phyloP scores from a whole-genome alignment of 306 rosid species.

The Cucumis melo region DNA sequence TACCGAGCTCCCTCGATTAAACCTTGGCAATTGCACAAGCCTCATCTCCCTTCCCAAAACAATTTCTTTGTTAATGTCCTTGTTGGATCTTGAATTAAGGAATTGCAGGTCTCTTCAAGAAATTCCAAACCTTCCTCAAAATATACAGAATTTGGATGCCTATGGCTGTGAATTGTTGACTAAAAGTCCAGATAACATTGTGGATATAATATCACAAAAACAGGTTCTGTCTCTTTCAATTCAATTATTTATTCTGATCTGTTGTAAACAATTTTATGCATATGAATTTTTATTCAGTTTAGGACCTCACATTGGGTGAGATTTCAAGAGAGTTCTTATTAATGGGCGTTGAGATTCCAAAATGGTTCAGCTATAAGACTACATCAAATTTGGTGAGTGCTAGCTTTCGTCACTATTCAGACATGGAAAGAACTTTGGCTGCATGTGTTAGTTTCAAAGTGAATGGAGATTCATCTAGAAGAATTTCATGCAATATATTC shows the following conservation, averaged over 20 bases:
- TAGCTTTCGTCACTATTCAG: background rate
- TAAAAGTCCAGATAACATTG: too few species aligned
- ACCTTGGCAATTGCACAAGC: background rate
- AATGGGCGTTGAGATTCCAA: background rate
- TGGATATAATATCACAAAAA: too few species aligned
- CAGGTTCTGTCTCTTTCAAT: background rate
- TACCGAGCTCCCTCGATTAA: background rate
- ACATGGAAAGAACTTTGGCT: background rate
- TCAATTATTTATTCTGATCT: background rate
- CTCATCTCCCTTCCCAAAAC: background rate
- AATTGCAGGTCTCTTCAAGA: background rate
- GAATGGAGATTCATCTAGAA: background rate
- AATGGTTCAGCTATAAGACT: background rate
- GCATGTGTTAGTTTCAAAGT: background rate
- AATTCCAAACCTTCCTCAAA: background rate
- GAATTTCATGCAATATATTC: background rate
- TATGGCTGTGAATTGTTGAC: too few species aligned
- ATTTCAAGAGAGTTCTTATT: background rate
- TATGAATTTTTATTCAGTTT: too few species aligned
- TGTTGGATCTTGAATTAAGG: background rate
- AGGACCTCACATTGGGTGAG: background rate
- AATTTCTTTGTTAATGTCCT: background rate
- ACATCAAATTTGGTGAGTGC: background rate
- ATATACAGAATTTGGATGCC: background rate
- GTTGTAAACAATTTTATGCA: background rate